Evolutionary conservation across 768 basidiomycete species (phyloP), one percentile per base, ranked within the genome.

Genomic region (Boletus huronensis): DNA sequence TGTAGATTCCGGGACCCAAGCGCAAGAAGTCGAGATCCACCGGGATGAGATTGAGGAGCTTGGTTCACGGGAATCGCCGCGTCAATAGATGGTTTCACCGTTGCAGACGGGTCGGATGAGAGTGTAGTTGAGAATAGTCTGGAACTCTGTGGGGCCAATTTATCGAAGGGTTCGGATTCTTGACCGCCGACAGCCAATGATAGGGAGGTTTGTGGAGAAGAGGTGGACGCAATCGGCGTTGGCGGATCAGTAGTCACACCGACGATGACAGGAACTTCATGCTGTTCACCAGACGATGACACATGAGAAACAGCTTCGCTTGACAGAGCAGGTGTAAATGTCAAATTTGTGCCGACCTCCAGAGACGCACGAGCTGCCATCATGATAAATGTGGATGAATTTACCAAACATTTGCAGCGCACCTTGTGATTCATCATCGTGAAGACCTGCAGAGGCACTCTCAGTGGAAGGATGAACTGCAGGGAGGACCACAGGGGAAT

Each of bases 21-120:
- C 13, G 75, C 73, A 55, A 80, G 74, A 53, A 82, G 63, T 48
- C 77, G 73, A 52, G 76, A 76, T 48, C 75, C 73, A 46, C 71
- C 57, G 14, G 75, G 69, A 57, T 75, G 74, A 62, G 75, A 70
- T 53, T 79, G 65, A 58, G 64, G 38, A 48, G 66, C 39, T 35
- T 63, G 59, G 40, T 64, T 66, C 26, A 75, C 67, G n/a, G 75
- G 46, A 10, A 64, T 75, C 38, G 81, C 74, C 3, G 76, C 74
- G 46, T 85, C 74, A 40, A 80, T 66, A 49, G 58, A 38, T 28
- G 53, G 43, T 23, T 62, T 70, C 44, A 35, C 45, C 50, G 45
- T 31, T 29, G 59, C 50, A 28, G 63, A 43, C 35, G 53, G 48
- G 23, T 70, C 66, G 19, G 64, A 60, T 32, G 60, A 21, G 13